Evolutionary conservation across 2,329 filamentous ascomycete species (phyloP).

Genomic region (Neofusicoccum kwambonambiense): DNA sequence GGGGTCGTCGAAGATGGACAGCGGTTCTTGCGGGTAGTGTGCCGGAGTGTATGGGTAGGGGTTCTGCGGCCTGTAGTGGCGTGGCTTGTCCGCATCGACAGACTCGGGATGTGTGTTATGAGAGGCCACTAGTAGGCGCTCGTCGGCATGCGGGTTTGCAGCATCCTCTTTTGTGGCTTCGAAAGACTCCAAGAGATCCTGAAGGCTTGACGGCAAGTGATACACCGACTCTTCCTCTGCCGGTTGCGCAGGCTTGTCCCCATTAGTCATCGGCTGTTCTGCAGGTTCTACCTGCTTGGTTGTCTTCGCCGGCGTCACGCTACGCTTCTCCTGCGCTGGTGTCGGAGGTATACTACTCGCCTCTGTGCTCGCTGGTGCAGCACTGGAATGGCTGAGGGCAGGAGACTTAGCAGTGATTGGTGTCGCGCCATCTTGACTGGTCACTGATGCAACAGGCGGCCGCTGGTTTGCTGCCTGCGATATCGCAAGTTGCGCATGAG

Average conservation of each 20-base stretch:
- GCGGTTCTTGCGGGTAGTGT: constrained; percentile 90
- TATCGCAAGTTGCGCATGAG: constrained; percentile 38
- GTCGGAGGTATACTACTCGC: constrained; percentile 46
- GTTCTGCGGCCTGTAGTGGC: constrained; percentile 79
- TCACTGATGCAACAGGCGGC: constrained; percentile 32
- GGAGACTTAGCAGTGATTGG: constrained; percentile 53
- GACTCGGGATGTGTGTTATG: constrained; percentile 72
- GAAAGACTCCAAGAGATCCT: constrained; percentile 88
- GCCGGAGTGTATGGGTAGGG: constrained; percentile 71
- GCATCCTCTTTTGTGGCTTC: constrained; percentile 75
- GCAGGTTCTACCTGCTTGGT: constrained; percentile 18
- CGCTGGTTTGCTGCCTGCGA: constrained; percentile 26
- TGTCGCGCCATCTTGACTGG: constrained; percentile 39
- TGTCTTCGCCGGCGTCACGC: constrained; percentile 41
- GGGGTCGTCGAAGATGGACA: constrained; percentile 88
- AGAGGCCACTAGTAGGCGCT: constrained; percentile 74
- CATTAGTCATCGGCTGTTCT: constrained; percentile 48
- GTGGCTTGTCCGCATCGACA: constrained; percentile 76
- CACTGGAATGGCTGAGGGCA: constrained; percentile 45
- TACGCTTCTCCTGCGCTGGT: constrained; percentile 44
- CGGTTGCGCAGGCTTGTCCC: constrained; percentile 50
- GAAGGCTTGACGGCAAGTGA: constrained; percentile 83
- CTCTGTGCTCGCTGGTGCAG: constrained; percentile 40
- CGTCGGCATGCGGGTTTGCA: constrained; percentile 61
- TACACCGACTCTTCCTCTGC: constrained; percentile 80